A percentile compares a stretch with the other conserved stretches of the same genome.
These are phyloP conservation scores for Pseudopyricularia javanii DNA, from an alignment of 2,329 filamentous ascomycete species.

Conservation along the genomic window DNA sequence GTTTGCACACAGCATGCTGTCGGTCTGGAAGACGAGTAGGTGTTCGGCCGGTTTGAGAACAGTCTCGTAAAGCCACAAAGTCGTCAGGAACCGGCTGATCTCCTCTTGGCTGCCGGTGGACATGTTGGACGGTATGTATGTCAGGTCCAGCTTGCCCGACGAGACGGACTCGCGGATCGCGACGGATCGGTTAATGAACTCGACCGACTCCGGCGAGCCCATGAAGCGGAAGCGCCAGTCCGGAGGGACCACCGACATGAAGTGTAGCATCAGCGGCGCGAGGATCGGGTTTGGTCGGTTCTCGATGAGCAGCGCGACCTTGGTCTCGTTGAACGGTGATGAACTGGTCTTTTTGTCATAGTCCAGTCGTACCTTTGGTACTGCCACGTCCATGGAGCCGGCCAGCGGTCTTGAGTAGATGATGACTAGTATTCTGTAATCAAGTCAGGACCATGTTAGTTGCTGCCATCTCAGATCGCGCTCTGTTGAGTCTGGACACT, in stretches of 20 bases:
- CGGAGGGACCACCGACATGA: constrained; percentile 41
- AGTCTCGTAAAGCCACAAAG: constrained; percentile 36
- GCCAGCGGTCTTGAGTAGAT: constrained; percentile 12
- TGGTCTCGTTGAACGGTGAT: constrained; percentile 31
- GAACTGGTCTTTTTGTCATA: constrained; percentile 14
- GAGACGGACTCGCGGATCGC: constrained; percentile 30
- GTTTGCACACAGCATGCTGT: constrained; percentile 44
- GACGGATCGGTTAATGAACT: constrained; percentile 27
- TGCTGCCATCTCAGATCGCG: background rate
- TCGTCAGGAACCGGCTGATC: constrained; percentile 40
- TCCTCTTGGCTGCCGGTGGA: constrained; percentile 36
- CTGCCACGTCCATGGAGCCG: constrained; percentile 8
- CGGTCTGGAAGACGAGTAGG: constrained; percentile 41
- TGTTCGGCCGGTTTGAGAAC: constrained; percentile 37
- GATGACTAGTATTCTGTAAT: constrained; percentile 3
- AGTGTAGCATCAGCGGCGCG: constrained; percentile 40
- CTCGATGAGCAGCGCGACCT: constrained; percentile 44
- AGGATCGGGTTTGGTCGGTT: constrained; percentile 34
- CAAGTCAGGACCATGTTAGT: background rate
- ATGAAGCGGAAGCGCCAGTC: constrained; percentile 47
- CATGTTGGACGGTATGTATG: constrained; percentile 38
- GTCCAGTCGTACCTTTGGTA: constrained; percentile 19
- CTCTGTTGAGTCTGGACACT: too few species aligned
- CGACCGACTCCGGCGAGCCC: constrained; percentile 33
- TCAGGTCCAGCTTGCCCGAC: constrained; percentile 35